Evolutionary conservation across 768 basidiomycete genomes (phyloP), one percentile per base, ranked within the genome.

Genomic region (Mycena albidolilacea): DNA sequence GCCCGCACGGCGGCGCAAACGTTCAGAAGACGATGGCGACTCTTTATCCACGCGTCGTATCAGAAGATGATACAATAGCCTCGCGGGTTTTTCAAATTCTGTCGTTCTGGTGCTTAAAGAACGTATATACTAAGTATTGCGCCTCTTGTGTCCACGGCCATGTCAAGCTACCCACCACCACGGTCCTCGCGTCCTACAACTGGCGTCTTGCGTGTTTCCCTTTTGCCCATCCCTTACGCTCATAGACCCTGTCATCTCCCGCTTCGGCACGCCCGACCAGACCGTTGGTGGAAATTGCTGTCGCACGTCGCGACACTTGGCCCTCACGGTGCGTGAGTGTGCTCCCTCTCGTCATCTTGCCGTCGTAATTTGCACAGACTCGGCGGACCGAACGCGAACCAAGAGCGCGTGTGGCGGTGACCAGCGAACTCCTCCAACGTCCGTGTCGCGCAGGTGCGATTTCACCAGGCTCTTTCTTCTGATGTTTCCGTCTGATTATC

Each of bases 211-310:
- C 23, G 23, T 23, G 23, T 23, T 23, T 2, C 23, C 23, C 23
- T 23, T 23, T 23, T 23, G 23, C 23, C 23, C 23, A 23, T 23
- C 89, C 0, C 82, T 97, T 46, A 82, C 95, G 52, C 87, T 97
- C 30, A 81, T 96, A 35, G 97, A 98, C 79, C 95, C 97, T 0
- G 89, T 97, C 78, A 89, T 94, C 48, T 64, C 73, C 1, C 79
- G 76, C 43, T 79, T 84, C 50, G 80, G 82, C 60, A 81, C 81
- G 35, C 71, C 65, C 68, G 62, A 71, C 48, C 8, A 69, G 58
- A 61, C 63, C 70, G 19, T 77, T 87, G 7, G 77, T 85, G 1
- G 46, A 76, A 1, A 87, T 86, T 7, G 91, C 94, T 3, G 80
- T 96, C 21, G 74, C 78, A 12, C 86, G 96, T 39, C 88, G 93